Evolutionary conservation across 2,329 filamentous ascomycete genomes (phyloP), one percentile per base, ranked within the genome.

Genomic region (Cryphonectria nitschkei): DNA sequence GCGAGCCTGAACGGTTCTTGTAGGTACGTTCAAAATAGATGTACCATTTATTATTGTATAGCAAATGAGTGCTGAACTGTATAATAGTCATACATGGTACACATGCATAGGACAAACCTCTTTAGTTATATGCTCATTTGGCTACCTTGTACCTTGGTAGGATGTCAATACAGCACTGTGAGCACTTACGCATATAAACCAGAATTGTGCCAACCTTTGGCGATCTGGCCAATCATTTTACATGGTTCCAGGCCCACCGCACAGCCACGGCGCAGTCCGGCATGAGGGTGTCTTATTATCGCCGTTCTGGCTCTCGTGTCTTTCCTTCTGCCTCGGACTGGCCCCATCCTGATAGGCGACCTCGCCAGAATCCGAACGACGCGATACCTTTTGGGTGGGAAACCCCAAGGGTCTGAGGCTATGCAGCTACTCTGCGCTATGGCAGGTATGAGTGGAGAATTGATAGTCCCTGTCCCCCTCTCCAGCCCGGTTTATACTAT

Each of bases 141-240:
- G 34, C 34, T 34, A 34, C 34, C 34, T 4, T 34, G 34, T 34
- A 34, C 34, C 3, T 3, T 34, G 6, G 34, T 34, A 34, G 34
- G 34, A 34, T 34, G 34, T 34, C 3, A 34, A 34, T 34, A 34
- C 34, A 34, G 34, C 34, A 34, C 34, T 1, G 34, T 34, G 34
- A 34, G 34, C 34, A 34, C 34, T 0, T 34, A 34, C 34, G 34
- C 34, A 34, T 34, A 34, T 34, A 34, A 34, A 34, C 34, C 37
- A 39, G 37, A 39, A 9, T 11, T 39, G 11, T 11, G 11, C 37
- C 7, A 11, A 7, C 29, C 26, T 52, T n/a, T 52, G 56, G 56
- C 56, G 56, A 60, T 19, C 4, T 60, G 32, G 56, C 56, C 56
- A 60, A 60, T 60, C 56, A 34, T 60, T 34, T 60, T 60, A 60